Evolutionary conservation across 331 rosid genomes (phyloP).

Genomic region (Malus hybrid): DNA sequence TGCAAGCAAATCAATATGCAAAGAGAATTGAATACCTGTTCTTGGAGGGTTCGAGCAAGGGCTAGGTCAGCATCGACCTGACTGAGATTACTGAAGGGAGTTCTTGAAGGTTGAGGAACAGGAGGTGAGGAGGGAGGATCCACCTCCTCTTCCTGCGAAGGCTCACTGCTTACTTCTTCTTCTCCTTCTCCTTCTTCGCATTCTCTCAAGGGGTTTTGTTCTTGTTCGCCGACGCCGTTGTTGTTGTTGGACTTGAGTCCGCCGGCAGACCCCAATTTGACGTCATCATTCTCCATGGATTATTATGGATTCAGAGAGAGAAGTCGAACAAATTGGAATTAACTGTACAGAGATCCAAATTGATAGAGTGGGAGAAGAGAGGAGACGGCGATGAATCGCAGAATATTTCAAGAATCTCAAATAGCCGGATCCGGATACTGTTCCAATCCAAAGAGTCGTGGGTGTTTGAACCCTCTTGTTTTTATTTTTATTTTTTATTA

Average conservation of each 20-base stretch:
- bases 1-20: background rate
- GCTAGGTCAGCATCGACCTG: slow-evolving; percentile 98
- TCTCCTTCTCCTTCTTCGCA: slow-evolving; percentile 1
- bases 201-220: slow-evolving; percentile 12
- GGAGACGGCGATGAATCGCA: background rate
- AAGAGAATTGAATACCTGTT: slow-evolving; percentile 45
- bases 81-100: slow-evolving; percentile 85
- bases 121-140: slow-evolving; percentile 21
- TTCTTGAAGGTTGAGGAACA: slow-evolving; percentile 57
- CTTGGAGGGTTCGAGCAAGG: slow-evolving; percentile 94
- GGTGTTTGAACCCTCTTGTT: background rate
- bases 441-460: background rate
- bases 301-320: background rate
- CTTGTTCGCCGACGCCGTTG: slow-evolving; percentile 10
- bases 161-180: slow-evolving; percentile 1
- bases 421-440: background rate
- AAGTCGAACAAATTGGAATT: background rate
- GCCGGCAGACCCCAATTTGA: slow-evolving; percentile 14
- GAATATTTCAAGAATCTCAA: background rate
- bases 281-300: slow-evolving; percentile 57
- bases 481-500: no score
- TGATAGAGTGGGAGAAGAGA: background rate
- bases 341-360: background rate
- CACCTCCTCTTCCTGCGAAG: slow-evolving; percentile 4
- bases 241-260: slow-evolving; percentile 17